Evolutionary conservation across 2,329 filamentous ascomycete genomes (phyloP).

Genomic region (Arthrobotrys sinensis): DNA sequence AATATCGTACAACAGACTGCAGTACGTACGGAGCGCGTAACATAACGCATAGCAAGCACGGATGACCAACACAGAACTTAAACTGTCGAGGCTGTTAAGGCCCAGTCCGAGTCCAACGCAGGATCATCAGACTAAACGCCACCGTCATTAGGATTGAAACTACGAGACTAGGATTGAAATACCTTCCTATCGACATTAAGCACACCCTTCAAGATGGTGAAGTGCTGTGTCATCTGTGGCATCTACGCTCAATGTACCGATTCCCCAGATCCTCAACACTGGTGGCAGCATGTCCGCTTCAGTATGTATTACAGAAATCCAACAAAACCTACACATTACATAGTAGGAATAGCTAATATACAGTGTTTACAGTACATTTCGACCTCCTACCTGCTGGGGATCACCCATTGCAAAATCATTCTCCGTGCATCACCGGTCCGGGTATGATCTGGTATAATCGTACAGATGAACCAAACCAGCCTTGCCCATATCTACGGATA

Average conservation of each 20-base stretch:
- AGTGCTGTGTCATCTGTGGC: constrained; percentile 27
- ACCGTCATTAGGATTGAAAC: no score
- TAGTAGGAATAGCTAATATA: neutral
- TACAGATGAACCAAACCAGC: neutral
- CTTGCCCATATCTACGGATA: neutral
- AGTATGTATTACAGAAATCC: constrained; percentile 10
- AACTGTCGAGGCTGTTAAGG: no score
- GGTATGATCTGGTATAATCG: neutral
- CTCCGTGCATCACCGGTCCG: neutral
- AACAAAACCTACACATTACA: neutral
- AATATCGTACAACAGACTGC: no score
- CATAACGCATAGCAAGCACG: no score
- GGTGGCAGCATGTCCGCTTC: constrained; percentile 27
- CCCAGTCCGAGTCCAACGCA: no score
- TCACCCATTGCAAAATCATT: neutral
- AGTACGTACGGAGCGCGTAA: no score
- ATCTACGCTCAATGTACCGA: neutral
- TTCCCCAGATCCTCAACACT: neutral
- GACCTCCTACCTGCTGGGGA: neutral
- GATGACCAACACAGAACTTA: no score
- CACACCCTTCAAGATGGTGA: neutral
- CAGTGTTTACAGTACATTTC: constrained; percentile 1
- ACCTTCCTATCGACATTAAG: neutral
- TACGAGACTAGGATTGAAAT: no score
- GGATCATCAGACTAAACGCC: no score